Conservation (phyloP, 2,329 filamentous ascomycete species). For the Aspergillus sp. region DNA sequence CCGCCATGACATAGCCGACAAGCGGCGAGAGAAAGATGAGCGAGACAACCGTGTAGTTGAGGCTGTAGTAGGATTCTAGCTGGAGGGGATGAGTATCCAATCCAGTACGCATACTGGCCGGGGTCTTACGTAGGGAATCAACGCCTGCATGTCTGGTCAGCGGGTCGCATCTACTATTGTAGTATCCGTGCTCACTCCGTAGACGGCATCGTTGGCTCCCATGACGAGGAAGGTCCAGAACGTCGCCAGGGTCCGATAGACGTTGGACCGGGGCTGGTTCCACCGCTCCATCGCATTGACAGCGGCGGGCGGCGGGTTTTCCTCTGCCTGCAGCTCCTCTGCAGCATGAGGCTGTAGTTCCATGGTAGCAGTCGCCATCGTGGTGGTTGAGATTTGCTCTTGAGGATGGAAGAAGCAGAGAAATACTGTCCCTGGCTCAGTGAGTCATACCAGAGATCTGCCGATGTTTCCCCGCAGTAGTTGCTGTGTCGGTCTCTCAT, state of each 20-base stretch:
- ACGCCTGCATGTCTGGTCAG: constrained; percentile 23
- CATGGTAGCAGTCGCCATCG: neutral
- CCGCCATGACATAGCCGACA: constrained; percentile 38
- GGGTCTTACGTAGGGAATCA: constrained; percentile 44
- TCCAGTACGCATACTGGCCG: neutral
- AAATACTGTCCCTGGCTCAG: too few species aligned
- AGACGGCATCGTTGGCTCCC: constrained; percentile 51
- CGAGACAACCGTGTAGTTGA: constrained; percentile 41
- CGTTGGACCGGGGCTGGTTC: constrained; percentile 44
- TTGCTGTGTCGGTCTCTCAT: constrained; percentile 32
- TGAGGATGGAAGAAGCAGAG: neutral
- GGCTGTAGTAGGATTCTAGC: constrained; percentile 39
- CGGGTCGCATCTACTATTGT: neutral
- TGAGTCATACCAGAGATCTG: too few species aligned
- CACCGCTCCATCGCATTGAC: constrained; percentile 28
- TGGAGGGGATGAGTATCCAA: constrained; percentile 9
- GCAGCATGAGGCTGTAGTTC: neutral
- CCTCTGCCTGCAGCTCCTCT: neutral
- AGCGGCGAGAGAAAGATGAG: constrained; percentile 42
- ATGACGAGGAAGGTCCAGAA: constrained; percentile 52
- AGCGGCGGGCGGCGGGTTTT: constrained; percentile 1
- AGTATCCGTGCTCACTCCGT: constrained; percentile 39
- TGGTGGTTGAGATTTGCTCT: neutral
- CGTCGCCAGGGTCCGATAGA: constrained; percentile 41
- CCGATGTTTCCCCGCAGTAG: too few species aligned